Evolutionary conservation across 179 eudicot species (phyloP).

Genomic region (Heliamphora pulchella): DNA sequence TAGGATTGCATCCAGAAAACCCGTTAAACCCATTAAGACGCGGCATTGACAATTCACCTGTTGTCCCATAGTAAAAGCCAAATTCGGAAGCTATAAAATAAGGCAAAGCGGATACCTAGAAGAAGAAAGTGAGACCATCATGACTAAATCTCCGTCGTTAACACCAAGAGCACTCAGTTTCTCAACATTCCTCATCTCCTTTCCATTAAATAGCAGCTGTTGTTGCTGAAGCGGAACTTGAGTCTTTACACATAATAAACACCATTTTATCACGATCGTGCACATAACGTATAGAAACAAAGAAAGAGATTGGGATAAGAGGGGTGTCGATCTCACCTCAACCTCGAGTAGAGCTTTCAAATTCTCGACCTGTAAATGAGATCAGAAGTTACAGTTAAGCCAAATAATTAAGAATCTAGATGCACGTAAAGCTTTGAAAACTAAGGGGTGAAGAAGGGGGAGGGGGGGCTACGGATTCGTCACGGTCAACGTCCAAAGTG

Average conservation of each 20-base stretch:
- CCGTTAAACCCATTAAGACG: not conserved
- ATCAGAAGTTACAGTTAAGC: not conserved
- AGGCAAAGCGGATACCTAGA: slow-evolving; percentile 33
- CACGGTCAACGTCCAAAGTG: slow-evolving; percentile 70
- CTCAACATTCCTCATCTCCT: slow-evolving; percentile 78
- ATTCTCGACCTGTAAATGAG: slow-evolving; percentile 66
- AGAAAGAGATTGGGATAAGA: not conserved
- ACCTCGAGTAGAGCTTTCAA: slow-evolving; percentile 95
- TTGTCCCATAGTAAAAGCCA: not conserved
- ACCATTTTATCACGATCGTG: not conserved
- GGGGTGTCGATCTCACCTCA: slow-evolving; percentile 49
- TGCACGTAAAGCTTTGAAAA: not conserved
- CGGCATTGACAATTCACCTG: not conserved
- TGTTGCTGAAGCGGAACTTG: slow-evolving; percentile 75
- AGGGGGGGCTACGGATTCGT: slow-evolving; percentile 61
- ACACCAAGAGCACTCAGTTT: slow-evolving; percentile 69
- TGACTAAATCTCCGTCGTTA: slow-evolving; percentile 80
- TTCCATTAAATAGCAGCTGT: slow-evolving; percentile 75
- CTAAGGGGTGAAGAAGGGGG: slow-evolving; percentile 4
- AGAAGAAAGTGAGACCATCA: slow-evolving; percentile 64
- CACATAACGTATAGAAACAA: not conserved
- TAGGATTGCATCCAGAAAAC: not conserved
- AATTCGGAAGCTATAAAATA: not conserved
- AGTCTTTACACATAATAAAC: slow-evolving; percentile 39
- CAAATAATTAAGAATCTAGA: not conserved